phyloP scores from a whole-genome alignment of 306 rosid species.

The Vachellia pachyceras region DNA sequence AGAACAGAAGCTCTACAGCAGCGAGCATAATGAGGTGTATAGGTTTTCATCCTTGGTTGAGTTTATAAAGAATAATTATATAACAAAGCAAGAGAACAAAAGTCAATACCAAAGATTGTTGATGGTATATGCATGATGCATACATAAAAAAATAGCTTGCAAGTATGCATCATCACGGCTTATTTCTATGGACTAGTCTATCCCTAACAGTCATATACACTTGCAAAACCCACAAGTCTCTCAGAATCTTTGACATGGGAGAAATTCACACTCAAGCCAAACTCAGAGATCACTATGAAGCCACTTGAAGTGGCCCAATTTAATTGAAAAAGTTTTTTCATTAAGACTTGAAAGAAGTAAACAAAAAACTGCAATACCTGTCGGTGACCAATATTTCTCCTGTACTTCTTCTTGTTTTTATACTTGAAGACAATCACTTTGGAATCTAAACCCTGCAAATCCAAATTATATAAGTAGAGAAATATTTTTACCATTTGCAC shows the following conservation, averaged over 20 bases:
- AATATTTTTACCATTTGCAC: neutral
- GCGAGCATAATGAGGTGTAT: neutral
- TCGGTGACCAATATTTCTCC: conserved; percentile 88
- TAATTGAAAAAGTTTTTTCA: neutral
- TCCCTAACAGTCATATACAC: conserved; percentile 21
- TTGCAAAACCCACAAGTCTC: conserved; percentile 19
- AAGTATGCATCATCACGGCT: conserved; percentile 15
- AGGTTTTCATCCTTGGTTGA: conserved; percentile 3
- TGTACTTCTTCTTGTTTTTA: conserved; percentile 85
- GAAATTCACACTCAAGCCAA: neutral
- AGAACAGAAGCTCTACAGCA: conserved; percentile 25
- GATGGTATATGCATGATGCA: too few species aligned
- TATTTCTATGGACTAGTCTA: conserved; percentile 16
- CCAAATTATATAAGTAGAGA: conserved; percentile 21
- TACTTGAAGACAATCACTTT: conserved; percentile 94
- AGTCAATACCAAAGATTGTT: too few species aligned
- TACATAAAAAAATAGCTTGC: conserved; percentile 1
- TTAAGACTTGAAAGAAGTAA: conserved; percentile 29
- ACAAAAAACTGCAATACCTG: conserved; percentile 60
- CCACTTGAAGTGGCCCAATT: conserved; percentile 10
- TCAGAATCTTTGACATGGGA: neutral
- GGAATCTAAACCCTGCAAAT: conserved; percentile 69
- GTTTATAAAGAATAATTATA: conserved; percentile 9
- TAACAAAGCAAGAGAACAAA: neutral
- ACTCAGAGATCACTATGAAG: conserved; percentile 4